phyloP scores from a whole-genome alignment of 78 protist genomes.

The Dictyostelium discoideum region DNA sequence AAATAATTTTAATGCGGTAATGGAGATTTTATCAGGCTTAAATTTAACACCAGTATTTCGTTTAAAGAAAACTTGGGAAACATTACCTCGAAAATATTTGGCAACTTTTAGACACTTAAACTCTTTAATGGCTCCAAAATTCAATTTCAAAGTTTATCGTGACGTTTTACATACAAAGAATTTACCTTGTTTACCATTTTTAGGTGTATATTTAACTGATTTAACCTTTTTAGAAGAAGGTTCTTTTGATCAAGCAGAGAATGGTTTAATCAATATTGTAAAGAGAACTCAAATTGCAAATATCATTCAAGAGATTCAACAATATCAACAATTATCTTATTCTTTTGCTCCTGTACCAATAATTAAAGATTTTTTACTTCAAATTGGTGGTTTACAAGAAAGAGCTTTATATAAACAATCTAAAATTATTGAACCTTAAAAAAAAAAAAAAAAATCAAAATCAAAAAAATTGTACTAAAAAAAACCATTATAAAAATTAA shows the following conservation, averaged over 20 bases:
- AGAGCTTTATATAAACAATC: constrained; percentile 69
- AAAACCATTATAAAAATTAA: neutral
- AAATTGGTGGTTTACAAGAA: constrained; percentile 47
- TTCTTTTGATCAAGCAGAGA: constrained; percentile 52
- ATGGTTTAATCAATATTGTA: constrained; percentile 69
- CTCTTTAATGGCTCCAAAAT: constrained; percentile 53
- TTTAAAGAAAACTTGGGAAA: constrained; percentile 76
- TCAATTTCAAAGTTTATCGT: constrained; percentile 60
- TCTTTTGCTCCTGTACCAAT: constrained; percentile 35
- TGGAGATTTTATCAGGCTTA: constrained; percentile 75
- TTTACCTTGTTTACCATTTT: constrained; percentile 63
- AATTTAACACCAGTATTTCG: constrained; percentile 63
- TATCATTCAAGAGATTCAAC: constrained; percentile 74
- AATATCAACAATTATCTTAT: constrained; percentile 68
- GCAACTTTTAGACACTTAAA: constrained; percentile 52
- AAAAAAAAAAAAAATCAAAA: neutral
- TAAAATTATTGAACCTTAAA: constrained; percentile 52
- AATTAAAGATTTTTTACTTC: constrained; percentile 36
- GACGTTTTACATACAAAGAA: constrained; percentile 64
- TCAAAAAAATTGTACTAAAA: neutral
- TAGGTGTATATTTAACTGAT: constrained; percentile 82
- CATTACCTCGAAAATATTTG: constrained; percentile 44
- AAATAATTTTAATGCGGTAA: constrained; percentile 65
- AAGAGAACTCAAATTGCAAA: constrained; percentile 43
- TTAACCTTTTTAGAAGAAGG: constrained; percentile 85